Base-by-base conservation (phyloP, 345 rosid species). In the Combretum micranthum region DNA sequence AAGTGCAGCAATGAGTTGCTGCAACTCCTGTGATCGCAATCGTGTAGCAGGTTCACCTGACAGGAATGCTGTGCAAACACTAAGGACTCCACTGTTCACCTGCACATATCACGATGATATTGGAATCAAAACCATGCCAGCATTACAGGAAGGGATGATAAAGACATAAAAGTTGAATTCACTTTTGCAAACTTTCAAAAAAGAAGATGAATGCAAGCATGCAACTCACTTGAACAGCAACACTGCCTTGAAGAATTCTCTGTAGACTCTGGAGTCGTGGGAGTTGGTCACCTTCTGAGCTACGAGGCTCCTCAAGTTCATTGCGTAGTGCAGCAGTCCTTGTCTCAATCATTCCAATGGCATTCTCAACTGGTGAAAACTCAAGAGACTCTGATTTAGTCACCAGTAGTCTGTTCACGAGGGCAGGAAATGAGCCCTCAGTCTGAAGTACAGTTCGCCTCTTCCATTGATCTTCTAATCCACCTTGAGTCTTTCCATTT, bases 201-300 rank as follows among this genome's bases (percentile, higher is more conserved):
- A 32, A 49, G n/a, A 19, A 52, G 22, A 37, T 1, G 18, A 42
- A 56, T 17, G 51, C 15, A 56, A 56, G 18, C 32, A 56, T 17
- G 51, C 15, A 56, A 56, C 93, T 66, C 55, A 89, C 99, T 75
- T 89, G 99, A 53, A 89, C 99, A 15, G 99, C 99, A 57, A 93
- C 99, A 73, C 96, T 93, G 78, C 99, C 97, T 81, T 89, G 99
- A 54, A 93, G 96, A 73, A 93, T 93, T 70, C 99, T 83, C 82
- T 89, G 99, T 55, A 90, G 79, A 75, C 97, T 89, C 76, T 89
- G 97, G 21, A 89, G 95, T 52, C 96, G 93, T 10, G 97, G 99
- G 52, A 89, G 76, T 62, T 89, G 97, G 74, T 93, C 99, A 39
- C 97, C 99, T 49, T 93, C 99, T 20, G 99, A 86, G 69, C 95